A percentile compares a stretch with the other conserved stretches of the same genome.
These are phyloP conservation scores for Pythium grandisporangium DNA, from an alignment of 352 stramenopile species.

Conservation along the genomic window DNA sequence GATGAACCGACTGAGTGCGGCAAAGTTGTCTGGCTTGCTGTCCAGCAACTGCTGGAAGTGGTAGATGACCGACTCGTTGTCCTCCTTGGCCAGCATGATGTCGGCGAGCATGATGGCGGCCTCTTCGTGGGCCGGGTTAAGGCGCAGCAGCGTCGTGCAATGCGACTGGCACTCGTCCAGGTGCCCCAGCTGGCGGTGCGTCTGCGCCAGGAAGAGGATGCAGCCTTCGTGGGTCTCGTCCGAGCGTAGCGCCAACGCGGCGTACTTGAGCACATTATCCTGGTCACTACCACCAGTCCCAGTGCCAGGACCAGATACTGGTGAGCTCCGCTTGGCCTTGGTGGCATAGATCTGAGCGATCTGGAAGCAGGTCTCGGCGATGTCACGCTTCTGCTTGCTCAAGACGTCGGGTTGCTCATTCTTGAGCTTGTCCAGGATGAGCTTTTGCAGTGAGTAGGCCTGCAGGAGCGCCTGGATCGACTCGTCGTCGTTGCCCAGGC, in stretches of 20 bases:
- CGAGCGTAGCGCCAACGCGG: conserved; percentile 58
- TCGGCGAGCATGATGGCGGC: conserved; percentile 88
- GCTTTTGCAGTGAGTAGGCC: conserved; percentile 78
- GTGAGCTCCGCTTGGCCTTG: conserved; percentile 10
- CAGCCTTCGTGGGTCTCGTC: conserved; percentile 75
- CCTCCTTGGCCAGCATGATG: conserved; percentile 82
- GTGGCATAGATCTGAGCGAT: conserved; percentile 64
- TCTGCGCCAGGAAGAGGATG: conserved; percentile 77
- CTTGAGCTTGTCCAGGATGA: conserved; percentile 75
- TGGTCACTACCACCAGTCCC: conserved; percentile 14
- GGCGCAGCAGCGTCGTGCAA: conserved; percentile 72
- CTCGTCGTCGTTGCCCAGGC: conserved; percentile 49
- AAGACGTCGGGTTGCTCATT: conserved; percentile 77
- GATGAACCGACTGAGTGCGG: conserved; percentile 83
- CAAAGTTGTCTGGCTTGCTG: conserved; percentile 86
- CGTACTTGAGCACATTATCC: conserved; percentile 77
- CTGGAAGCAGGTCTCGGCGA: conserved; percentile 80
- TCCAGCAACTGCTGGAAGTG: conserved; percentile 88
- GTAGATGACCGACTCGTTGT: conserved; percentile 83
- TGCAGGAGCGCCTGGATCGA: conserved; percentile 77
- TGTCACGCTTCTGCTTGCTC: conserved; percentile 50
- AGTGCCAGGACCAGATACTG: too few relatives aligned
- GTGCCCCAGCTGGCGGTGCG: conserved; percentile 63
- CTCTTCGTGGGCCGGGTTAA: conserved; percentile 80
- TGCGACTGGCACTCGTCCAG: conserved; percentile 80